A percentile compares a stretch with the other conserved stretches of the same genome.
Conservation (phyloP, 352 stramenopile species). For the Phytopythium mirpurense region DNA sequence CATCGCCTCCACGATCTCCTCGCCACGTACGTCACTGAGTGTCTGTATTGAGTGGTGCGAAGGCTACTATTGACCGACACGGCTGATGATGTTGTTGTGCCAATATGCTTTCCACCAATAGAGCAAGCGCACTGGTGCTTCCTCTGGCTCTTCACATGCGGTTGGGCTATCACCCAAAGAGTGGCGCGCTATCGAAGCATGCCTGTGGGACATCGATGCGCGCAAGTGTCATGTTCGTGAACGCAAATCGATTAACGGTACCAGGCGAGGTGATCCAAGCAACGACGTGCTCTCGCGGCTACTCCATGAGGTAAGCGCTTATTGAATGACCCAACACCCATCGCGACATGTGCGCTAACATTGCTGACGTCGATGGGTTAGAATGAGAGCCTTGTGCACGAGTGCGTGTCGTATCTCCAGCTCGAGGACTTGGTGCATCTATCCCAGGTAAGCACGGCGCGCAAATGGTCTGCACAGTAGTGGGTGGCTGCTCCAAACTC, state of each 20-base stretch:
- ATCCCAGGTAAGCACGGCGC: neutral
- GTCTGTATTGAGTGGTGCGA: neutral
- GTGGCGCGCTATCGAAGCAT: slow-evolving; percentile 51
- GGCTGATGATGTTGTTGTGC: no score
- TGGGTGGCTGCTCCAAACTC: no score
- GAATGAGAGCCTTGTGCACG: slow-evolving; percentile 27
- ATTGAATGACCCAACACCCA: no score
- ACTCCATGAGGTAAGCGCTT: slow-evolving; percentile 20
- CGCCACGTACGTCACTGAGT: neutral
- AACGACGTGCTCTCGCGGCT: slow-evolving; percentile 19
- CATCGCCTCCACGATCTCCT: neutral
- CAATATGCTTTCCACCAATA: neutral
- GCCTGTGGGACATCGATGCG: slow-evolving; percentile 55
- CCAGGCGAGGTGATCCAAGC: neutral
- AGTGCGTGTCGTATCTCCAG: slow-evolving; percentile 36
- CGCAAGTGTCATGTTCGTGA: neutral
- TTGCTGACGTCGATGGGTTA: no score
- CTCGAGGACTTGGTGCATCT: slow-evolving; percentile 25
- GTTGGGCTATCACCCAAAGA: slow-evolving; percentile 14
- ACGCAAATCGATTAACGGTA: neutral
- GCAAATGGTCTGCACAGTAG: no score
- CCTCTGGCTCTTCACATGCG: neutral
- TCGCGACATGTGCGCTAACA: no score
- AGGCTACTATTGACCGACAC: neutral
- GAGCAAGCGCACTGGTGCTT: neutral